Percentiles rank a stretch among this genome's conserved stretches.
Evolutionary conservation across 805 yeast species (phyloP).

Genomic region (Lachancea mirantina): DNA sequence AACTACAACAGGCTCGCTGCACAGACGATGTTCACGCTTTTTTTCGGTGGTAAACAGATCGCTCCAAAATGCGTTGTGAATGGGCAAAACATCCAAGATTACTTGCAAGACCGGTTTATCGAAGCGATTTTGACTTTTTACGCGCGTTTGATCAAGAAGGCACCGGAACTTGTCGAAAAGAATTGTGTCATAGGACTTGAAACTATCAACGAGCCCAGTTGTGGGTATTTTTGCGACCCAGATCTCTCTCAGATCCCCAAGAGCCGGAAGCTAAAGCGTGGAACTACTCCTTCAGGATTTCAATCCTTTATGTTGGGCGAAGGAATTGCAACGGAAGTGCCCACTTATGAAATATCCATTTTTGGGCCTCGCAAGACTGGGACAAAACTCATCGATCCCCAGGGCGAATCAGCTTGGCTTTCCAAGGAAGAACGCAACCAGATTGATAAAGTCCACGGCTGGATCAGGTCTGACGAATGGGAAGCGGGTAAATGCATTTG

Average conservation of each 20-base stretch:
- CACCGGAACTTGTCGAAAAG: slow-evolving; percentile 40
- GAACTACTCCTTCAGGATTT: slow-evolving; percentile 76
- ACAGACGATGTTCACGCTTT: slow-evolving; percentile 76
- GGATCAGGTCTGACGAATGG: slow-evolving; percentile 62
- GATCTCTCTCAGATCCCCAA: slow-evolving; percentile 51
- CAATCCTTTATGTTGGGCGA: slow-evolving; percentile 70
- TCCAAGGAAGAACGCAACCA: slow-evolving; percentile 35
- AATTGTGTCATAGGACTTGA: slow-evolving; percentile 63
- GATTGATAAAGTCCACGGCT: slow-evolving; percentile 59
- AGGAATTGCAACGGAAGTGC: slow-evolving; percentile 67
- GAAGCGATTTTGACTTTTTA: slow-evolving; percentile 46
- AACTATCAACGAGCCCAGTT: slow-evolving; percentile 77
- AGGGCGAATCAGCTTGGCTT: slow-evolving; percentile 67
- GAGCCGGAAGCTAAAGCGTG: slow-evolving; percentile 60
- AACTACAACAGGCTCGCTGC: slow-evolving; percentile 73
- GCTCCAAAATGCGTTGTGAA: slow-evolving; percentile 72
- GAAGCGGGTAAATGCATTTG: slow-evolving; percentile 67
- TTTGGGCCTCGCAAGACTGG: slow-evolving; percentile 73
- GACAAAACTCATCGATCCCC: slow-evolving; percentile 50
- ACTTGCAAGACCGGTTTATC: slow-evolving; percentile 57
- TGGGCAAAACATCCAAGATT: slow-evolving; percentile 71
- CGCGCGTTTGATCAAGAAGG: slow-evolving; percentile 31
- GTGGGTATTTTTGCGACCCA: slow-evolving; percentile 61
- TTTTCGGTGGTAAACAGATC: slow-evolving; percentile 69
- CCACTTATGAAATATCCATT: slow-evolving; percentile 58